These are phyloP conservation scores for Termitomyces heimii DNA, from an alignment of 768 basidiomycete genomes.

Conservation along the genomic window DNA sequence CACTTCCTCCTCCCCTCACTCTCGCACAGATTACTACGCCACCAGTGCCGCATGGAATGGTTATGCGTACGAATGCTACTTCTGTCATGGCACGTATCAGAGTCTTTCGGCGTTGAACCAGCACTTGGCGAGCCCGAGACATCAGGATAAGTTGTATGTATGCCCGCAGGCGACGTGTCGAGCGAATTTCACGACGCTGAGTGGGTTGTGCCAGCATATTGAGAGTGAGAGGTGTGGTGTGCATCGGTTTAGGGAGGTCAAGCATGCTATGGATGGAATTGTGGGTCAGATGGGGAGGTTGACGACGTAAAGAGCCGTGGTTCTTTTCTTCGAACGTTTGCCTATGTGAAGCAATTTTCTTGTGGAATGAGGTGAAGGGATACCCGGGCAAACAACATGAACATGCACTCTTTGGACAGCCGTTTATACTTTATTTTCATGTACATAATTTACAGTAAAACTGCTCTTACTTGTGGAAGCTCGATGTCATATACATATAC, in stretches of 20 bases:
- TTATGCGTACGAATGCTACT: slow-evolving; percentile 51
- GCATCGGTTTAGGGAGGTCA: slow-evolving; percentile 36
- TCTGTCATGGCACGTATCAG: slow-evolving; percentile 44
- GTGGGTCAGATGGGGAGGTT: slow-evolving; percentile 19
- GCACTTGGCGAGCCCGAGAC: slow-evolving; percentile 59
- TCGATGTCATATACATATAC: background rate
- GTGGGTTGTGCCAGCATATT: slow-evolving; percentile 57
- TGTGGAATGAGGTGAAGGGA: background rate
- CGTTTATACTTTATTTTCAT: background rate
- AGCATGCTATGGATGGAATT: slow-evolving; percentile 31
- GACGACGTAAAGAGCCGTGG: slow-evolving; percentile 7
- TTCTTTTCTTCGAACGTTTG: background rate
- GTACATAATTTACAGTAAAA: background rate
- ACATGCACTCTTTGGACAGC: background rate
- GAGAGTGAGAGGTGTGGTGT: slow-evolving; percentile 61
- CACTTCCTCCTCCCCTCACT: slow-evolving; percentile 18
- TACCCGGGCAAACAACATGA: background rate
- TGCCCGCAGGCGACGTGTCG: slow-evolving; percentile 47
- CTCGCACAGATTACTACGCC: slow-evolving; percentile 22
- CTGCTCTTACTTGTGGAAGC: background rate
- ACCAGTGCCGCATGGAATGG: slow-evolving; percentile 38
- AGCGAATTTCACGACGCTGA: slow-evolving; percentile 41
- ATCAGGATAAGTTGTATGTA: slow-evolving; percentile 44
- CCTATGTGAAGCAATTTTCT: background rate
- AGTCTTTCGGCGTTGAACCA: slow-evolving; percentile 44